A percentile compares a stretch with the other conserved stretches of the same genome.
phyloP scores from a whole-genome alignment of 2,329 filamentous ascomycete genomes.

The Penicillium hordei region DNA sequence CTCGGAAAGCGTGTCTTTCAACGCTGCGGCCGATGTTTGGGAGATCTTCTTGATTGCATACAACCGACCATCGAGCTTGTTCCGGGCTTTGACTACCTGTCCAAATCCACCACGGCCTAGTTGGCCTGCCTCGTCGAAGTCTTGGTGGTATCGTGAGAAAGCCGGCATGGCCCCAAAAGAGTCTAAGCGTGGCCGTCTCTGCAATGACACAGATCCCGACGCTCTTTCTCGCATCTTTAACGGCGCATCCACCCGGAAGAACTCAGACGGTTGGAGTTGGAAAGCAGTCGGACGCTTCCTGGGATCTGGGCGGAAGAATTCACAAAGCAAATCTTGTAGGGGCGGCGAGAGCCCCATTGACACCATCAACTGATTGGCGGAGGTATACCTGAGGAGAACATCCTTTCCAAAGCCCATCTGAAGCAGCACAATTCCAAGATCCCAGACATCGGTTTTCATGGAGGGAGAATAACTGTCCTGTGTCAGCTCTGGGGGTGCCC shows the following conservation, averaged over 20 bases:
- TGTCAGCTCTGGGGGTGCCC: slow-evolving; percentile 76
- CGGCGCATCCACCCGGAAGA: slow-evolving; percentile 44
- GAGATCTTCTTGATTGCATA: slow-evolving; percentile 98
- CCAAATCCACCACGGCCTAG: slow-evolving; percentile 94
- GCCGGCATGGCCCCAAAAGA: slow-evolving; percentile 57
- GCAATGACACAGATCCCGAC: slow-evolving; percentile 45
- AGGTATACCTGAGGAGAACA: slow-evolving; percentile 72
- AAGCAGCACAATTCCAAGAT: slow-evolving; percentile 84
- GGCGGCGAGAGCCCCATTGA: slow-evolving; percentile 70
- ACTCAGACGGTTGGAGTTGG: slow-evolving; percentile 59
- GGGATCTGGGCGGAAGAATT: slow-evolving; percentile 80
- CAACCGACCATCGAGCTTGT: slow-evolving; percentile 87
- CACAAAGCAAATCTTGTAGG: slow-evolving; percentile 74
- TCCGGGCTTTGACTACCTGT: slow-evolving; percentile 91
- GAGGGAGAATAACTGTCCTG: slow-evolving; percentile 56
- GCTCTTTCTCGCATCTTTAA: slow-evolving; percentile 41
- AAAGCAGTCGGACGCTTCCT: slow-evolving; percentile 85
- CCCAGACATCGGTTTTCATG: slow-evolving; percentile 90
- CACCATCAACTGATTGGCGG: slow-evolving; percentile 71
- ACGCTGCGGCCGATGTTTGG: slow-evolving; percentile 68
- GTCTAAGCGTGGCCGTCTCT: slow-evolving; percentile 60
- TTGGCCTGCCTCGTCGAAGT: slow-evolving; percentile 86
- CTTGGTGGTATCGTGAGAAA: slow-evolving; percentile 77
- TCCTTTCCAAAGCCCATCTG: slow-evolving; percentile 92
- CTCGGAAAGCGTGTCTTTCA: slow-evolving; percentile 69